Evolutionary conservation across 257 asterid genomes (phyloP).

Genomic region (Solanum megistacrolobum): DNA sequence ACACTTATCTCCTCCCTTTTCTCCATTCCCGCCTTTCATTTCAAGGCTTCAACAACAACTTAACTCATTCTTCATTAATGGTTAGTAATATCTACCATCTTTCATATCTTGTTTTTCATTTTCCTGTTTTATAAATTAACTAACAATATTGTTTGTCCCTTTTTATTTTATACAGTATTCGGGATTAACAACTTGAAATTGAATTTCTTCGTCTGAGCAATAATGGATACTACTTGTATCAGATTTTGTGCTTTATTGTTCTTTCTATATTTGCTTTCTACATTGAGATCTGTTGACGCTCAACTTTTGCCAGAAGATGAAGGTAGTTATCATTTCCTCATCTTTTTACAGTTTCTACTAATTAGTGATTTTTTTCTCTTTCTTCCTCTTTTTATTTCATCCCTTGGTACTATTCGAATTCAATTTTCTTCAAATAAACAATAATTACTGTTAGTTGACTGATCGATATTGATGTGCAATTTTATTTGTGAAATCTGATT

Average conservation of each 20-base stretch:
- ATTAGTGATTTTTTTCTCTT: background rate
- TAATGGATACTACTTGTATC: background rate
- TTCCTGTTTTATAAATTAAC: background rate
- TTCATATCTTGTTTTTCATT: background rate
- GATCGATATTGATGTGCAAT: no score
- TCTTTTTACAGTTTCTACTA: background rate
- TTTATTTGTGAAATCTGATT: background rate
- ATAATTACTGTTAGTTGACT: background rate
- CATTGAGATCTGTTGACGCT: background rate
- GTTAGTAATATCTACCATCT: background rate
- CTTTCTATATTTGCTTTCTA: background rate
- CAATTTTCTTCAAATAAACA: background rate
- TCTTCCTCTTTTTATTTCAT: background rate
- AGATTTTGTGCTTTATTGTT: background rate
- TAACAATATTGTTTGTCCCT: background rate
- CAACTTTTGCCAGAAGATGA: slow-evolving; percentile 1
- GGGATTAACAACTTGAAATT: background rate
- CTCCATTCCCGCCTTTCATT: background rate
- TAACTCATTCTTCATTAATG: background rate
- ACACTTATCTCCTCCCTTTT: background rate
- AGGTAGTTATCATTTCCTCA: background rate
- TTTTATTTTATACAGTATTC: background rate
- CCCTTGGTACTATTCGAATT: background rate
- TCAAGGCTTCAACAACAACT: background rate
- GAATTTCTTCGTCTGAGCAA: background rate